Base-by-base conservation (phyloP, 345 rosid species). In the Excoecaria agallocha region DNA sequence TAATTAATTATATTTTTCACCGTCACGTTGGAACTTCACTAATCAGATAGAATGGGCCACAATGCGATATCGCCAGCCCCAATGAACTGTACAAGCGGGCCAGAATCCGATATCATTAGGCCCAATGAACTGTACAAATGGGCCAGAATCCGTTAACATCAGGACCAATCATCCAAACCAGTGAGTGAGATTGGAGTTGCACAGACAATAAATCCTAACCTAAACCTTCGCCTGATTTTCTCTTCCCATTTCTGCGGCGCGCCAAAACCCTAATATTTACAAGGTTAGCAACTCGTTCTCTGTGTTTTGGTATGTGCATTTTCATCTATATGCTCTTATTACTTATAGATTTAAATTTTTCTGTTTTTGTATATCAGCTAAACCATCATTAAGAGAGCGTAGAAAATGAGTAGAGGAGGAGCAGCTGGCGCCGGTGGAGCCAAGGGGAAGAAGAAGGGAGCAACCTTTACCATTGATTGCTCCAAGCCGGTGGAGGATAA, bases 401-500 rank as follows among this genome's bases (percentile, higher is more conserved):
- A 45, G 57, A 16, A 71, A 75, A 76, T 72, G 79, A 76, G 66
- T 24, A 67, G 51, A 57, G 74, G 77, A 12, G 77, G 70, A 69
- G 78, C 75, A 16, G 59, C 60, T 5, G 74, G 71, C 3, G 59
- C 60, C 20, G 78, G 71, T 4, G 80, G 72, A 17, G 75, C 74
- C 60, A 74, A 74, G 86, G 89, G 85, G 39, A 89, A 85, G 89
- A 89, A 89, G 87, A 88, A 91, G 77, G 85, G 89, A 51, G 92
- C 80, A 0, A 20, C 82, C 15, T 88, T 86, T 75, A 84, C 77
- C 24, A 84, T 91, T 61, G 94, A 89, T 78, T 91, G 90, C 82
- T 67, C 85, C 0, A 91, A 91, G 84, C 94, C 94, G 3, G 93
- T 88, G 19, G 93, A 89, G 76, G 93, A 89, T 58, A 88, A 85